These are phyloP conservation scores for Paraphysoderma sedebokerense DNA, from an alignment of 371 early-diverging fungal species.

Conservation along the genomic window DNA sequence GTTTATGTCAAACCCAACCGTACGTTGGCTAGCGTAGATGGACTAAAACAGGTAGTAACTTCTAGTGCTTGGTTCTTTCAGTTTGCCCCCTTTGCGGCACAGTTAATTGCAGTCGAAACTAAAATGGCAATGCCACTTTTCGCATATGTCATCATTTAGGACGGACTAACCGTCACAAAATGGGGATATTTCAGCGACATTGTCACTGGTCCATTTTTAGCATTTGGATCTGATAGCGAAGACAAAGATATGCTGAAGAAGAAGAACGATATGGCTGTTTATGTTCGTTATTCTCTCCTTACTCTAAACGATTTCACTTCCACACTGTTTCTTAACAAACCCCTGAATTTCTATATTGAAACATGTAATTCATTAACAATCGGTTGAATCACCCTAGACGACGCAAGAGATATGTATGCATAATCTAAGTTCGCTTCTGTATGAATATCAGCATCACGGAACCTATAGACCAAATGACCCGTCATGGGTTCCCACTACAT, in stretches of 20 bases:
- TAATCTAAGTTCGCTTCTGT: too few relatives aligned
- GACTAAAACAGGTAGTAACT: slow-evolving; percentile 12
- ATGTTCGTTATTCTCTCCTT: too few relatives aligned
- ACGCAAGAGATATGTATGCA: too few relatives aligned
- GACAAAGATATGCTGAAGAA: slow-evolving; percentile 17
- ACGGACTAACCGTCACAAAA: slow-evolving; percentile 12
- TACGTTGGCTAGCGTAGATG: slow-evolving; percentile 19
- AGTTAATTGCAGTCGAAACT: not conserved
- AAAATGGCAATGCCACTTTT: not conserved
- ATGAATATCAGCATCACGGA: too few relatives aligned
- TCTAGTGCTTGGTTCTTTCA: not conserved
- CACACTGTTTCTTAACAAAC: too few relatives aligned
- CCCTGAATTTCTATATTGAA: too few relatives aligned
- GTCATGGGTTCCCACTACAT: too few relatives aligned
- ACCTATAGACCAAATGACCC: too few relatives aligned
- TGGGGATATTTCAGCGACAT: slow-evolving; percentile 31
- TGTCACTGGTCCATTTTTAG: slow-evolving; percentile 20
- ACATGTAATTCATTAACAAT: too few relatives aligned
- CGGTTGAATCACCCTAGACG: too few relatives aligned
- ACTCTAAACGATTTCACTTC: too few relatives aligned
- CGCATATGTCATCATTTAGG: slow-evolving; percentile 3
- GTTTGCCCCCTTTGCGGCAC: not conserved
- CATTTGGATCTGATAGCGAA: slow-evolving; percentile 20
- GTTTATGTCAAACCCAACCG: slow-evolving; percentile 13
- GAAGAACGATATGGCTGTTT: slow-evolving; percentile 13